Conservation (phyloP, 2,329 filamentous ascomycete genomes). For the Grosmannia serpens region DNA sequence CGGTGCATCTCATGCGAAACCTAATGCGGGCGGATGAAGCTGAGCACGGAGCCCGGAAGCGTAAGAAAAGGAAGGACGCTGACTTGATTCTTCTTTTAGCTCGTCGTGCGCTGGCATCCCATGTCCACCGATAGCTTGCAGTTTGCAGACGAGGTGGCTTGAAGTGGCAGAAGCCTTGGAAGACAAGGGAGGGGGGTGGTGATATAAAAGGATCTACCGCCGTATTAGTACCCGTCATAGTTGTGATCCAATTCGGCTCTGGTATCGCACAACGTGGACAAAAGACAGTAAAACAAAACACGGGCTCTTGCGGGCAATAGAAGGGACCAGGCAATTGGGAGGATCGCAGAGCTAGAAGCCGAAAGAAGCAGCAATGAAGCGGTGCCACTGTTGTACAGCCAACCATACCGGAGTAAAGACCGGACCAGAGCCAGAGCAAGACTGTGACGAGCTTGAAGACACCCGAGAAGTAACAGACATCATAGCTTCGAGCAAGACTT, state of each 20-base stretch:
- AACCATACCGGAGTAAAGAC: neutral
- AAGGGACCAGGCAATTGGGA: neutral
- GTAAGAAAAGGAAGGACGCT: neutral
- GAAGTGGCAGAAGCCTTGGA: neutral
- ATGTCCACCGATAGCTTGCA: neutral
- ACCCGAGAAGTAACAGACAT: neutral
- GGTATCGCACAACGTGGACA: neutral
- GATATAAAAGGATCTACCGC: neutral
- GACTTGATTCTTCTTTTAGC: neutral
- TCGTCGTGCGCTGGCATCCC: neutral
- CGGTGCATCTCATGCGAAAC: neutral
- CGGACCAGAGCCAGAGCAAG: neutral
- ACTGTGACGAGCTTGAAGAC: neutral
- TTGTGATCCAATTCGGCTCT: neutral
- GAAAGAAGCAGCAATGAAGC: neutral
- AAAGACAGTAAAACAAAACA: neutral
- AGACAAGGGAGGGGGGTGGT: neutral
- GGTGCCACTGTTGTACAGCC: neutral
- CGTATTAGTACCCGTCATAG: neutral
- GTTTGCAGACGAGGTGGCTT: neutral
- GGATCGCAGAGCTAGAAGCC: neutral
- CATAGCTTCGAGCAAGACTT: neutral
- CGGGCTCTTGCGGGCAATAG: neutral
- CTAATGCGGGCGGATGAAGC: neutral
- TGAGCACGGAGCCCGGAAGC: neutral